Conservation (phyloP, 768 basidiomycete species). For the Rhodotorula babjevae region DNA sequence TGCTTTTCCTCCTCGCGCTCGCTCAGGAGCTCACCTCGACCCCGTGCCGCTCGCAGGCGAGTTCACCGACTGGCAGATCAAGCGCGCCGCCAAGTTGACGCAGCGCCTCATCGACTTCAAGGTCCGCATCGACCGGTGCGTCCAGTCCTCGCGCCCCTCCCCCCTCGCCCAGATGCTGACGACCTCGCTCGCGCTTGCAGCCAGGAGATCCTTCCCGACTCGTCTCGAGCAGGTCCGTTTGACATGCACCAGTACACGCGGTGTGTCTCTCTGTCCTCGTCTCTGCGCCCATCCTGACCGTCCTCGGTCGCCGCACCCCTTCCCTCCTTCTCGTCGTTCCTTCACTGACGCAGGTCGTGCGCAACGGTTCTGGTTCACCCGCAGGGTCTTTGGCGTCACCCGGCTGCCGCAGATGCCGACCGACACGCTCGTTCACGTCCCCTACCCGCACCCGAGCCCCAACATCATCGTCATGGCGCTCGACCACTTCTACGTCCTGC, state of each 20-base stretch:
- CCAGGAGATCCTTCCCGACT: slow-evolving; percentile 65
- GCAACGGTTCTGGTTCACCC: slow-evolving; percentile 41
- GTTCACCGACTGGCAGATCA: slow-evolving; percentile 75
- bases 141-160: too few relatives aligned
- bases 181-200: slow-evolving; percentile 47
- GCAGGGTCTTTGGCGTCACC: slow-evolving; percentile 63
- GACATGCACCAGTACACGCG: slow-evolving; percentile 51
- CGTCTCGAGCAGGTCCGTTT: slow-evolving; percentile 64
- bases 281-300: slow-evolving; percentile 7
- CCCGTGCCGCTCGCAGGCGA: slow-evolving; percentile 36
- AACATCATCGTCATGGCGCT: slow-evolving; percentile 67
- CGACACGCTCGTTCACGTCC: slow-evolving; percentile 60
- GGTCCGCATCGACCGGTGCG: slow-evolving; percentile 43
- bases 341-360: slow-evolving; percentile 31
- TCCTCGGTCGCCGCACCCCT: slow-evolving; percentile 8
- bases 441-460: slow-evolving; percentile 51
- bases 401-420: slow-evolving; percentile 66
- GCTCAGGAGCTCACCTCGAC: not conserved
- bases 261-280: slow-evolving; percentile 34
- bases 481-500: slow-evolving; percentile 73
- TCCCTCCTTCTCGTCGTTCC: not conserved
- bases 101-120: slow-evolving; percentile 70
- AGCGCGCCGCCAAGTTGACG: slow-evolving; percentile 75
- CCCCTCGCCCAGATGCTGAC: not conserved
- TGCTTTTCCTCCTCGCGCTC: not conserved